Base-by-base conservation (phyloP, 148 eudicot species). In the Cornus controversa region DNA sequence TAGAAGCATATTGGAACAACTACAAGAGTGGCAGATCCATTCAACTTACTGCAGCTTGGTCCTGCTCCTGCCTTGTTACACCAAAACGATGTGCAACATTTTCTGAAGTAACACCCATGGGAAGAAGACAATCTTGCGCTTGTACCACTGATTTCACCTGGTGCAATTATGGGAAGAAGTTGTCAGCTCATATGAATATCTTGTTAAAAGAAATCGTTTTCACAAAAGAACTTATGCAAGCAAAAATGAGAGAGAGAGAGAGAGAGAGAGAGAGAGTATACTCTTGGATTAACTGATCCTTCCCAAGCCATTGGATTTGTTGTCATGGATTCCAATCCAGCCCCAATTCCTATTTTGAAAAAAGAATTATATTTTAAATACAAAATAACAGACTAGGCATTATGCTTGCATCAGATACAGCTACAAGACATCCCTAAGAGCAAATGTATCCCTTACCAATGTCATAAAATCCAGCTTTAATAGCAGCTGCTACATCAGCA, bases 401-500 rank as follows among this genome's bases (percentile, higher is more conserved):
- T 26, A 28, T 34, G 70, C 50, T 71, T 8, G 24, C 24, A 22
- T 60, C 45, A 66, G 50, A 65, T 14, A 27, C 7, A 60, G 24
- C 25, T 11, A 8, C 4, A 67, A 23, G 71, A 10, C 45, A 45
- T 47, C 78, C 27, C 10, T 5, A 37, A 62, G 16, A 10, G 34
- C n/a, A 53, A 25, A 47, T 54, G 50, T 64, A 54, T 28, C 27
- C 3, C 85, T 72, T 80, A 96, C 99, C 99, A 75, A 96, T 93
- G 74, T 96, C 99, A 87, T 93, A 93, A 80, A 93, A 96, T 76
- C 99, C 99, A 80, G 99, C 98, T 85, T 90, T 96, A 73, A 96
- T 96, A 77, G 98, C 93, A 74, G 99, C 97, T 81, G 98, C 99
- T 57, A 96, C 99, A 89, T 96, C 99, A 72, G 99, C 99, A 80